Evolutionary conservation across 1,139 yeast species (phyloP).

Genomic region (Geotrichum citri-aurantii): DNA sequence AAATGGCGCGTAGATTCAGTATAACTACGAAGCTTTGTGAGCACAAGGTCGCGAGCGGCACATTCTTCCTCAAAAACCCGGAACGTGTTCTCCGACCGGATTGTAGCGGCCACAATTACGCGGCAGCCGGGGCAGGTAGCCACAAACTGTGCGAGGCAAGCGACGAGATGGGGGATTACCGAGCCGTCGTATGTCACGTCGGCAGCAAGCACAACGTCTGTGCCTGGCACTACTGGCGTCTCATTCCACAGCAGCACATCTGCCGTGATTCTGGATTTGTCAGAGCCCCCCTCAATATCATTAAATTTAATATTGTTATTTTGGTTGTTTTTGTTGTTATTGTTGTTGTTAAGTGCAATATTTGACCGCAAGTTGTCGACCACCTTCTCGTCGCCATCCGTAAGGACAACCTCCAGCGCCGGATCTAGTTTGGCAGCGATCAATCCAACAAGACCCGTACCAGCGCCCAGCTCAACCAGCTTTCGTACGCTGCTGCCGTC

Average conservation of each 20-base stretch:
- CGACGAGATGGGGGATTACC: conserved; percentile 51
- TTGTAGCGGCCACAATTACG: conserved; percentile 51
- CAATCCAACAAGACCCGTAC: conserved; percentile 81
- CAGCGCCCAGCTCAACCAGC: conserved; percentile 76
- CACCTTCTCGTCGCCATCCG: conserved; percentile 74
- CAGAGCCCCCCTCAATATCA: neutral
- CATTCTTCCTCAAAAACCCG: conserved; percentile 48
- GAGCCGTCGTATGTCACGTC: conserved; percentile 79
- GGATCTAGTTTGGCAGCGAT: conserved; percentile 38
- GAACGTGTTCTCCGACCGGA: conserved; percentile 58
- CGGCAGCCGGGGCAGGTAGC: neutral
- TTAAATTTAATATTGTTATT: too few species aligned
- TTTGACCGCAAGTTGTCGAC: conserved; percentile 48
- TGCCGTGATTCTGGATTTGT: neutral
- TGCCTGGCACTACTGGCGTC: conserved; percentile 32
- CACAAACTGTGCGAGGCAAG: conserved; percentile 39
- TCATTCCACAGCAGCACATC: conserved; percentile 53
- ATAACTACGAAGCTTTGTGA: neutral
- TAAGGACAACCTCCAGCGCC: conserved; percentile 42
- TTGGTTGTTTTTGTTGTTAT: conserved; percentile 8
- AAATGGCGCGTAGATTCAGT: neutral
- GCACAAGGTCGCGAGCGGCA: neutral
- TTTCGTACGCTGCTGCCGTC: conserved; percentile 11
- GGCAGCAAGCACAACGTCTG: conserved; percentile 50
- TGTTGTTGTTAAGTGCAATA: conserved; percentile 41